phyloP scores from a whole-genome alignment of 1,139 yeast genomes.

The Saccharomyces uvarum region DNA sequence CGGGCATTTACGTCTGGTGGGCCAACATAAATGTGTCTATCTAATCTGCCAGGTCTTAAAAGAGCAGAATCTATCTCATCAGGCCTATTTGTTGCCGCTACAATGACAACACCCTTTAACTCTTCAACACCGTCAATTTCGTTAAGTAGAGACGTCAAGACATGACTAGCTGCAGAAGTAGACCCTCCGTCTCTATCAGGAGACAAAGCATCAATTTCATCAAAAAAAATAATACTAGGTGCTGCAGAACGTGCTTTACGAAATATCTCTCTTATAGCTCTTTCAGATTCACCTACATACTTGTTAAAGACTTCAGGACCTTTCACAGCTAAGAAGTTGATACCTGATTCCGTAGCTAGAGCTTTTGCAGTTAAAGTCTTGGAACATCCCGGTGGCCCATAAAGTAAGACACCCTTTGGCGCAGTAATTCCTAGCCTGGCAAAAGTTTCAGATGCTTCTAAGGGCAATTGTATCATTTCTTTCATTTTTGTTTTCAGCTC shows the following conservation, averaged over 20 bases:
- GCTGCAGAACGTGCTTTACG: slow-evolving; percentile 89
- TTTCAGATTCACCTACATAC: slow-evolving; percentile 90
- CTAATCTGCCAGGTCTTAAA: slow-evolving; percentile 88
- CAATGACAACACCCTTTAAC: slow-evolving; percentile 80
- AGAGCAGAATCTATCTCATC: slow-evolving; percentile 87
- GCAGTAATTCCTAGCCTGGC: slow-evolving; percentile 71
- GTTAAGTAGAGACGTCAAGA: slow-evolving; percentile 77
- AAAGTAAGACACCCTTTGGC: slow-evolving; percentile 82
- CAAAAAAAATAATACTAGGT: slow-evolving; percentile 87
- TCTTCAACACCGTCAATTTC: slow-evolving; percentile 97
- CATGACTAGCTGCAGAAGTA: slow-evolving; percentile 74
- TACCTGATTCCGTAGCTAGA: slow-evolving; percentile 87
- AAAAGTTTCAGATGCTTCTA: slow-evolving; percentile 76
- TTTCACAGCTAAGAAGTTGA: slow-evolving; percentile 85
- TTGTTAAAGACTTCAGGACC: slow-evolving; percentile 94
- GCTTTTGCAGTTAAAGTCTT: slow-evolving; percentile 93
- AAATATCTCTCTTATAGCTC: slow-evolving; percentile 81
- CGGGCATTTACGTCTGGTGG: slow-evolving; percentile 86
- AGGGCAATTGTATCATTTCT: slow-evolving; percentile 88
- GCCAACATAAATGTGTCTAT: slow-evolving; percentile 81
- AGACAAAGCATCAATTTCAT: slow-evolving; percentile 89
- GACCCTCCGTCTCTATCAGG: slow-evolving; percentile 61
- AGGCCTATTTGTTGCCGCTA: slow-evolving; percentile 94
- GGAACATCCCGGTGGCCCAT: slow-evolving; percentile 97
- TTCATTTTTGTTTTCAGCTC: slow-evolving; percentile 67